Evolutionary conservation across 768 basidiomycete genomes (phyloP).

Genomic region (Suillus weaverae): DNA sequence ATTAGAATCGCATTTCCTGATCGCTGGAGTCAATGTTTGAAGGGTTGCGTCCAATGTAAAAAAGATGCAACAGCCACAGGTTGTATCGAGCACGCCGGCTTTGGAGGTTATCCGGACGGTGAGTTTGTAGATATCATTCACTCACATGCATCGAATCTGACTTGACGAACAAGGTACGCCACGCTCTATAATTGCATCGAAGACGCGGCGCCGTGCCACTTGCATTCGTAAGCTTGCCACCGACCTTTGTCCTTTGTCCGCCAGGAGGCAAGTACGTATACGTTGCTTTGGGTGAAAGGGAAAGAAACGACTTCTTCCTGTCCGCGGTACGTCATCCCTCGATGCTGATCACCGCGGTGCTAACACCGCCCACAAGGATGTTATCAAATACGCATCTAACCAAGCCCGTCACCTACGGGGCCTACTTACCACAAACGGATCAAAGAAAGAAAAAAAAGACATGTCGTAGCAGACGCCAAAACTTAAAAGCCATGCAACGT

Average conservation of each 20-base stretch:
- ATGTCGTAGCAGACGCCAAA: background rate
- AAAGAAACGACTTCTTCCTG: background rate
- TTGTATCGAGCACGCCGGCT: background rate
- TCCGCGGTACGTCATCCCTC: background rate
- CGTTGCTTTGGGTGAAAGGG: background rate
- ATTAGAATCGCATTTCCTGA: background rate
- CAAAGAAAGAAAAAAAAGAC: background rate
- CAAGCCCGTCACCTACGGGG: background rate
- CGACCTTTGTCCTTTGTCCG: background rate
- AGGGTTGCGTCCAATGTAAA: background rate
- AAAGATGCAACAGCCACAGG: background rate
- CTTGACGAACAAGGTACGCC: background rate
- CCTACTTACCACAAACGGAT: background rate
- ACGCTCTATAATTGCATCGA: background rate
- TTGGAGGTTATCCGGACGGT: background rate
- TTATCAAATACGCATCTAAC: background rate
- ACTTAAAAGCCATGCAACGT: background rate
- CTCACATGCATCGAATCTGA: background rate
- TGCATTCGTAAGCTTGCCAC: background rate
- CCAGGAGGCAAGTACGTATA: background rate
- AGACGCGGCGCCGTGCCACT: background rate
- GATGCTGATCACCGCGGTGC: background rate
- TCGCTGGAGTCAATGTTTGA: background rate
- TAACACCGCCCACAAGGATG: background rate
- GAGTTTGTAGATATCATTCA: background rate